A percentile compares a stretch with the other conserved stretches of the same genome.
phyloP scores from a whole-genome alignment of 805 yeast species.

The Hanseniaspora clermontiae region DNA sequence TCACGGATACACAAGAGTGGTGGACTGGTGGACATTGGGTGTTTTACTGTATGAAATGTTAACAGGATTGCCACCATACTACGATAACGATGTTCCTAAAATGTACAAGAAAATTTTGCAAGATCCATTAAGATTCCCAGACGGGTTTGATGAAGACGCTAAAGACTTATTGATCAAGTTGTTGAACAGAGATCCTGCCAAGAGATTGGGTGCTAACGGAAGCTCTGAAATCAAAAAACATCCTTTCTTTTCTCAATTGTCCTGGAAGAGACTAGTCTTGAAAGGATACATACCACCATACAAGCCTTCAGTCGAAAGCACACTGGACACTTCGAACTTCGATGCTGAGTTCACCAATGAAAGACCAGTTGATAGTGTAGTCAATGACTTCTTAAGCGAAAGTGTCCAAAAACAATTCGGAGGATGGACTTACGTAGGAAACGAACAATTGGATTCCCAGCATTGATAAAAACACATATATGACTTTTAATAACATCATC shows the following conservation, averaged over 20 bases:
- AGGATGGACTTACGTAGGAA: slow-evolving; percentile 94
- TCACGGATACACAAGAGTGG: slow-evolving; percentile 88
- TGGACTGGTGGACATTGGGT: slow-evolving; percentile 98
- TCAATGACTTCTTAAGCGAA: slow-evolving; percentile 80
- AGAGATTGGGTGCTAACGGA: slow-evolving; percentile 66
- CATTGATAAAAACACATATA: neutral
- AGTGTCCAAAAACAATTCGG: slow-evolving; percentile 97
- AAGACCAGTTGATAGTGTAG: slow-evolving; percentile 88
- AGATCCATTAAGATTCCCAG: slow-evolving; percentile 81
- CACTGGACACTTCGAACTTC: slow-evolving; percentile 84
- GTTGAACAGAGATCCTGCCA: slow-evolving; percentile 71
- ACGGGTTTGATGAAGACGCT: slow-evolving; percentile 74
- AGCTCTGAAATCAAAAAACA: slow-evolving; percentile 76
- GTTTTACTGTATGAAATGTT: slow-evolving; percentile 89
- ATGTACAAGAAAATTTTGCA: slow-evolving; percentile 91
- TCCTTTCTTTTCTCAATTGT: slow-evolving; percentile 75
- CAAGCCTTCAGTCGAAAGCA: slow-evolving; percentile 78
- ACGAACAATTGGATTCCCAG: slow-evolving; percentile 32
- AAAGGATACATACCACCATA: slow-evolving; percentile 92
- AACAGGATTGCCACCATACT: slow-evolving; percentile 93
- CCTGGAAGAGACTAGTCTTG: slow-evolving; percentile 70
- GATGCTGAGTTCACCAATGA: slow-evolving; percentile 87
- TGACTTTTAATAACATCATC: neutral
- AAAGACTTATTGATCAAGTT: slow-evolving; percentile 63
- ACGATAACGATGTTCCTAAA: slow-evolving; percentile 80